A percentile compares a stretch with the other conserved stretches of the same genome.
Evolutionary conservation across 768 basidiomycete genomes (phyloP).

Genomic region (Termitomyces sp.): DNA sequence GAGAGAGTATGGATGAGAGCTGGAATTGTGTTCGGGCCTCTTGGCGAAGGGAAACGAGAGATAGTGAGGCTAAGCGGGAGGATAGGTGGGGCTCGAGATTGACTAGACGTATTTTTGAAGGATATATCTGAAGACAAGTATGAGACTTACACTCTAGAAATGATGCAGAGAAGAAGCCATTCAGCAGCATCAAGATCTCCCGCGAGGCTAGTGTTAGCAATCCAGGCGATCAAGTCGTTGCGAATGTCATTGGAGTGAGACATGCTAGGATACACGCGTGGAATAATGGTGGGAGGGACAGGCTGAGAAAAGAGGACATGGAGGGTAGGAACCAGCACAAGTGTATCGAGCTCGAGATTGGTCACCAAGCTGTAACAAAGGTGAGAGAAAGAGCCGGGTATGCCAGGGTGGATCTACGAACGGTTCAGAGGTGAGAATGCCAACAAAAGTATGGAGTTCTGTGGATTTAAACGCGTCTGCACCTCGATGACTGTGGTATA

Average conservation of each 20-base stretch:
- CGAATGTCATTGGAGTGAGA: slow-evolving; percentile 26
- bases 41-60: slow-evolving; percentile 48
- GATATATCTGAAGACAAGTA: not conserved
- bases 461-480: slow-evolving; percentile 50
- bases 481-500: slow-evolving; percentile 46
- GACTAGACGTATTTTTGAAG: slow-evolving; percentile 31
- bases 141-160: slow-evolving; percentile 57
- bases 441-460: slow-evolving; percentile 64
- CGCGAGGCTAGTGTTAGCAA: slow-evolving; percentile 62
- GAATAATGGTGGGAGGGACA: slow-evolving; percentile 34
- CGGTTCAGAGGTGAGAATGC: slow-evolving; percentile 65
- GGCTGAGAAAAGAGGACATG: slow-evolving; percentile 57
- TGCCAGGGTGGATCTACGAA: slow-evolving; percentile 28
- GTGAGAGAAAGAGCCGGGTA: slow-evolving; percentile 5
- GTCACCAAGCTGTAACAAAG: slow-evolving; percentile 27
- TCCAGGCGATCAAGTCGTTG: slow-evolving; percentile 62
- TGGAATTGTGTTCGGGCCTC: slow-evolving; percentile 28
- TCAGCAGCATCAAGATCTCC: slow-evolving; percentile 69
- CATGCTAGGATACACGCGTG: slow-evolving; percentile 30
- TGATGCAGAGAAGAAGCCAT: slow-evolving; percentile 60
- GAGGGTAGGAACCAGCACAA: slow-evolving; percentile 50
- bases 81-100: slow-evolving; percentile 61
- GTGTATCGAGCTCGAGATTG: slow-evolving; percentile 32
- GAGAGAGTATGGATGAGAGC: slow-evolving; percentile 50
- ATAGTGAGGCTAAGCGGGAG: slow-evolving; percentile 64